Conservation (phyloP, 805 yeast species). For the Metschnikowia hibisci region DNA sequence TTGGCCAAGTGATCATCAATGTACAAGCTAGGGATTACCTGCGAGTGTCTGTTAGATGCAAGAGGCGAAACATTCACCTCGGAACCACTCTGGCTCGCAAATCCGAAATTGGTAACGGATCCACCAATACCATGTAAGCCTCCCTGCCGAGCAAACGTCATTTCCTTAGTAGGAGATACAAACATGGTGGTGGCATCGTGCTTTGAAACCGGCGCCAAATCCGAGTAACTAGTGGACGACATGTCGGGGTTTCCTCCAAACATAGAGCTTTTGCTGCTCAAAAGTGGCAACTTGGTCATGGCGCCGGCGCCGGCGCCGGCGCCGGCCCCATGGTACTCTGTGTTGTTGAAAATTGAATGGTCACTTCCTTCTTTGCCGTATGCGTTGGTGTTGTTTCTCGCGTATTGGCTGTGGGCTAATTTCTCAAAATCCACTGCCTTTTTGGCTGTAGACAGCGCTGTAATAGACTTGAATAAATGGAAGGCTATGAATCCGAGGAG, state of each 20-base stretch:
- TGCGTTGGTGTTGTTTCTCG: slow-evolving; percentile 27
- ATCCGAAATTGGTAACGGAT: slow-evolving; percentile 19
- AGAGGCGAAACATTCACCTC: slow-evolving; percentile 18
- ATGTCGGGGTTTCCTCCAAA: slow-evolving; percentile 6
- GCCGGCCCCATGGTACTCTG: slow-evolving; percentile 15
- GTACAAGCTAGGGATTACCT: slow-evolving; percentile 35
- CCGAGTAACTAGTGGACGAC: slow-evolving; percentile 33
- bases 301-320: slow-evolving; percentile 8
- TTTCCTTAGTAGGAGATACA: slow-evolving; percentile 77
- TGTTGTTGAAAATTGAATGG: slow-evolving; percentile 4
- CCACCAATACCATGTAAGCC: slow-evolving; percentile 10
- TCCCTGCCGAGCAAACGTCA: slow-evolving; percentile 42
- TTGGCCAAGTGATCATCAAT: slow-evolving; percentile 34
- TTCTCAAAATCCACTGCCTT: slow-evolving; percentile 35
- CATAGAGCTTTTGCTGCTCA: slow-evolving; percentile 19
- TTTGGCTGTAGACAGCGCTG: slow-evolving; percentile 52
- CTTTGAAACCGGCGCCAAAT: slow-evolving; percentile 27
- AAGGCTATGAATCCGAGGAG: slow-evolving; percentile 49
- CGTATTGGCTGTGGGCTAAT: slow-evolving; percentile 30
- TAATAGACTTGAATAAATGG: slow-evolving; percentile 46
- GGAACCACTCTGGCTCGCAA: slow-evolving; percentile 16
- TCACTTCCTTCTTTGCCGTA: slow-evolving; percentile 19
- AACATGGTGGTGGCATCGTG: slow-evolving; percentile 51
- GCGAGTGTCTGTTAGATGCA: slow-evolving; percentile 27
- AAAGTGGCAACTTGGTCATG: slow-evolving; percentile 35